Base-by-base conservation (phyloP, 1,139 yeast species). In the Torulaspora pretoriensis region DNA sequence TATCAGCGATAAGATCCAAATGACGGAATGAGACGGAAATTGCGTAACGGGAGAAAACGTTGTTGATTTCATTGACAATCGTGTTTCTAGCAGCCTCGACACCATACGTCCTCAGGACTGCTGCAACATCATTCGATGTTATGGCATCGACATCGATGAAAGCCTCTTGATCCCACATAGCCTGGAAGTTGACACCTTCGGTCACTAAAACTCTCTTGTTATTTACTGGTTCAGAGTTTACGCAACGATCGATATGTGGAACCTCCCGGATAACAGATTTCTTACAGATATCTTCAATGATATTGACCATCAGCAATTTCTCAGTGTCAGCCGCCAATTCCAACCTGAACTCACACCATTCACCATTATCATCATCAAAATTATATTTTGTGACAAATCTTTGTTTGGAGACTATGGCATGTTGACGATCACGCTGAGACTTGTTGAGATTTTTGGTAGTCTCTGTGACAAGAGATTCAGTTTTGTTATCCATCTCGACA, bases 41-140 rank as follows among this genome's bases (percentile, higher is more conserved):
- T 60, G 97, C 98, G 68, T 92, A 92, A 47, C 95, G 90, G 55
- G 88, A 88, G 80, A 94, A 94, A 61, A 94, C 98, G 59, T 88
- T 84, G 69, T 88, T 85, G 66, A 94, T 87, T 75, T 94, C 99
- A 59, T 88, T 84, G 33, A 90, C 97, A 72, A 94, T 87, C 31
- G 98, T 92, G 67, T 89, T 88, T 70, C 98, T 81, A 19, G 98
- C 98, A 35, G 98, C 98, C 70, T 94, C 99, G 45, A 92, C 98
- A 68, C 99, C 99, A 61, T 94, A 94, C 0, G 96, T 88, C 56
- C 75, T 78, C 60, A 94, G 75, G 5, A 94, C 96, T 14, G 96
- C 88, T 37, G 88, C 82, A 57, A 94, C 82, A 68, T 94, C 98
- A 74, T 94, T 94, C 13, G 97, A 88, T 6, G 85, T 77, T 61